These are phyloP conservation scores for Exophiala calicioides DNA, from an alignment of 2,329 filamentous ascomycete genomes.

Conservation along the genomic window DNA sequence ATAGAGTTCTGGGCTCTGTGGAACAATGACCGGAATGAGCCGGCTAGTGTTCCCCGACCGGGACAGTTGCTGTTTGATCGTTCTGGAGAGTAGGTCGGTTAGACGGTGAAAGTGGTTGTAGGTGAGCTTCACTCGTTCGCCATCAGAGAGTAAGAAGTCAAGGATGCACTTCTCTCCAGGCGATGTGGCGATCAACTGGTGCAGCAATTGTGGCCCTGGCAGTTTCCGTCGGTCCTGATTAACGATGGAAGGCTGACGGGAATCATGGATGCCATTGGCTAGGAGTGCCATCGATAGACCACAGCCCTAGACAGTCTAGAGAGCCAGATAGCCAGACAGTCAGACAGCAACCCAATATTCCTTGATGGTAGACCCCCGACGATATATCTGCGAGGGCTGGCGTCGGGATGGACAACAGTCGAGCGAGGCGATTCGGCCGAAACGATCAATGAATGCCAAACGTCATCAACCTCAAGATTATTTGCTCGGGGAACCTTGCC, in stretches of 20 bases:
- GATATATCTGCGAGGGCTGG: too few species aligned
- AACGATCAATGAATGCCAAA: too few species aligned
- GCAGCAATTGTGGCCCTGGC: constrained; percentile 58
- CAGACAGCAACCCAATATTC: too few species aligned
- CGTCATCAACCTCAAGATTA: too few species aligned
- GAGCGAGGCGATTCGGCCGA: too few species aligned
- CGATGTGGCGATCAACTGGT: constrained; percentile 60
- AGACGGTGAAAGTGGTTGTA: constrained; percentile 58
- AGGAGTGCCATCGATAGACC: constrained; percentile 7
- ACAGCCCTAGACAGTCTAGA: too few species aligned
- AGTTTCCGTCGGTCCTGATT: constrained; percentile 57
- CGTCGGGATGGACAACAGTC: too few species aligned
- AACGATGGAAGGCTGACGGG: constrained; percentile 54
- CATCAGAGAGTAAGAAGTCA: constrained; percentile 61
- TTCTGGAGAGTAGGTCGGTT: constrained; percentile 32
- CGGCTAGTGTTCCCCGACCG: constrained; percentile 5
- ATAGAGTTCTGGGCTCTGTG: constrained; percentile 77
- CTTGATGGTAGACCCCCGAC: too few species aligned
- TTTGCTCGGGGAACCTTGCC: too few species aligned
- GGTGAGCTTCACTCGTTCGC: constrained; percentile 51
- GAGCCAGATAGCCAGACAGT: too few species aligned
- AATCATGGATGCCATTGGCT: constrained; percentile 6
- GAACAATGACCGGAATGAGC: constrained; percentile 74
- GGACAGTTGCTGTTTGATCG: constrained; percentile 28
- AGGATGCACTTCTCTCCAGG: constrained; percentile 55